phyloP scores from a whole-genome alignment of 2,329 filamentous ascomycete species.

The Aureobasidium leucospermi region DNA sequence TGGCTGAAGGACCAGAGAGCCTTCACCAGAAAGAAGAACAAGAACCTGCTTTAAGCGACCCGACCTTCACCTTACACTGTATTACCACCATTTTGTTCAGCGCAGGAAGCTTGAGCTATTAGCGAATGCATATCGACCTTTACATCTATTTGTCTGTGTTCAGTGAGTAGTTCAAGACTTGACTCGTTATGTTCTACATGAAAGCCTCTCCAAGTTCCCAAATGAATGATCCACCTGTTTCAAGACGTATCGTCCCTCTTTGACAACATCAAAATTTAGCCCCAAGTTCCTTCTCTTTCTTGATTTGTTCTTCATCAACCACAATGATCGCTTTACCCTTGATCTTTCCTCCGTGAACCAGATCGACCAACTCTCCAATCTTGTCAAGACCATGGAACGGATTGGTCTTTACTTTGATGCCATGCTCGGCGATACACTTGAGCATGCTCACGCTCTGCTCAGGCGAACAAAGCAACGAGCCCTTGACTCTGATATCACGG shows the following conservation, averaged over 20 bases:
- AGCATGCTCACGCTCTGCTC: conserved; percentile 29
- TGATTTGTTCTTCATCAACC: conserved; percentile 43
- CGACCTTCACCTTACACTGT: not conserved
- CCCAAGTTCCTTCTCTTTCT: conserved; percentile 34
- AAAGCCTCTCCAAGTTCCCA: too few relatives aligned
- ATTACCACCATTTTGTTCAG: conserved; percentile 5
- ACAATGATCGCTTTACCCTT: conserved; percentile 50
- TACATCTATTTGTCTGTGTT: not conserved
- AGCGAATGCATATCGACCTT: not conserved
- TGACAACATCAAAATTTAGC: conserved; percentile 24
- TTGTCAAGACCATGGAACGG: conserved; percentile 46
- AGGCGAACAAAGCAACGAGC: conserved; percentile 29
- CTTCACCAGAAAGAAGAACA: conserved; percentile 82
- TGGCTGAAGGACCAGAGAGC: conserved; percentile 98
- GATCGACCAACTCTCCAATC: conserved; percentile 43
- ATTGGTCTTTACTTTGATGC: conserved; percentile 45
- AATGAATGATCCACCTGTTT: not conserved
- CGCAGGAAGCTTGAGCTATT: conserved; percentile 7
- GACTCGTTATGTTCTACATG: too few relatives aligned
- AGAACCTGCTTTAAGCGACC: conserved; percentile 48
- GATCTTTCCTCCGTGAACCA: conserved; percentile 47
- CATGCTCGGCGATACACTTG: conserved; percentile 28
- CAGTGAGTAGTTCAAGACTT: not conserved
- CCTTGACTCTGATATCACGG: conserved; percentile 45
- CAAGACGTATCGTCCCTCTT: not conserved